phyloP scores from a whole-genome alignment of 805 yeast species.

The Cyberlindnera japonica region DNA sequence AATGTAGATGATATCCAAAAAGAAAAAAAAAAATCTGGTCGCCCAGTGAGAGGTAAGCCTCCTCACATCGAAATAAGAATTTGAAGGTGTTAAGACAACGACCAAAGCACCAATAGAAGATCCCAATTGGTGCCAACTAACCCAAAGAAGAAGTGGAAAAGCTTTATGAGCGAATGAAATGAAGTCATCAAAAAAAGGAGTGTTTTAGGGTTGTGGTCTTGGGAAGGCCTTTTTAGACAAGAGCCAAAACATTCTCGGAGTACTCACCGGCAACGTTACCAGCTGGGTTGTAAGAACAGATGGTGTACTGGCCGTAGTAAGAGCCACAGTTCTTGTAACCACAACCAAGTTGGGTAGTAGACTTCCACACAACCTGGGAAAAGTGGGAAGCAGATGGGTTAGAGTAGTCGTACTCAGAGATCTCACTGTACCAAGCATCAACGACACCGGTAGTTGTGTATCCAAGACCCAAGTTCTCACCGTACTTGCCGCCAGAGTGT shows the following conservation, averaged over 20 bases:
- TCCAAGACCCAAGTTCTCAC: constrained; percentile 81
- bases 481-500: constrained; percentile 72
- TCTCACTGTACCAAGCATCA: constrained; percentile 77
- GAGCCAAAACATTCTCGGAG: constrained; percentile 29
- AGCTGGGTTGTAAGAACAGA: constrained; percentile 71
- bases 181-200: too few species aligned
- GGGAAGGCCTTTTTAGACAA: too few species aligned
- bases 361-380: constrained; percentile 80
- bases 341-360: constrained; percentile 69
- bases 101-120: too few species aligned
- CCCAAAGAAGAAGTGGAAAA: too few species aligned
- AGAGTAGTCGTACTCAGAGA: constrained; percentile 47
- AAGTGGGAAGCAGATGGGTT: constrained; percentile 71
- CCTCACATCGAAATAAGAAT: too few species aligned
- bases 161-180: too few species aligned
- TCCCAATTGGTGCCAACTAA: too few species aligned
- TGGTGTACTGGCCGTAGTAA: constrained; percentile 56
- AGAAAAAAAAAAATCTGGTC: too few species aligned
- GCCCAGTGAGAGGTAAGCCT: too few species aligned
- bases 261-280: constrained; percentile 67
- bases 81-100: too few species aligned
- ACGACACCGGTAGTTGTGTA: constrained; percentile 51
- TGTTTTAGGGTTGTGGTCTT: too few species aligned
- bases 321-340: constrained; percentile 60
- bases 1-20: too few species aligned